phyloP scores from a whole-genome alignment of 2,329 filamentous ascomycete species.

The Amylocarpus encephaloides region DNA sequence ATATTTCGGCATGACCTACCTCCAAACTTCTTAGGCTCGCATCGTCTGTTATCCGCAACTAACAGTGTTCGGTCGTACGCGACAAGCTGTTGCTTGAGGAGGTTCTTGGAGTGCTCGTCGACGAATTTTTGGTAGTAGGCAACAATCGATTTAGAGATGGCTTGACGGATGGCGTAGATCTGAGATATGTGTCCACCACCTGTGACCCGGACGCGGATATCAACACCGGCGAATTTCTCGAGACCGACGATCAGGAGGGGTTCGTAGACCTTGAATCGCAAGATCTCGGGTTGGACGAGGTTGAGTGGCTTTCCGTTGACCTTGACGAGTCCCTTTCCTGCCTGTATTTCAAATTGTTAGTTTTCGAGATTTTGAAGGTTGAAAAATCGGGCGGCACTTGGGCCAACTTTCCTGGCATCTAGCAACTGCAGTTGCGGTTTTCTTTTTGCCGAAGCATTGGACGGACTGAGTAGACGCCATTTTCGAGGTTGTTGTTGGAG shows the following conservation, averaged over 20 bases:
- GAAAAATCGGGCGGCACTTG: background rate
- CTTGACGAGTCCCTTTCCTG: conserved; percentile 88
- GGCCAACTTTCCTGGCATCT: conserved; percentile 62
- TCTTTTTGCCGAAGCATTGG: conserved; percentile 99
- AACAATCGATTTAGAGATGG: conserved; percentile 94
- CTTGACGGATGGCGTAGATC: conserved; percentile 97
- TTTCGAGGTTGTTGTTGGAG: conserved; percentile 6
- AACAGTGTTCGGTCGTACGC: conserved; percentile 96
- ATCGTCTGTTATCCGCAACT: conserved; percentile 97
- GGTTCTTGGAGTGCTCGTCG: conserved; percentile 99
- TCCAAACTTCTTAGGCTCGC: conserved; percentile 93
- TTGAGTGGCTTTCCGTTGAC: conserved; percentile 95
- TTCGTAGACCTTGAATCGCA: conserved; percentile 99
- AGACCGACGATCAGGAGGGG: conserved; percentile 93
- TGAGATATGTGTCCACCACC: conserved; percentile 98
- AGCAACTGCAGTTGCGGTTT: conserved; percentile 67
- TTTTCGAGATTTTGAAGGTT: conserved; percentile 6
- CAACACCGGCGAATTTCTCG: conserved; percentile 94
- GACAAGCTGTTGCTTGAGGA: conserved; percentile 93
- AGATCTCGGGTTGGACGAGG: conserved; percentile 91
- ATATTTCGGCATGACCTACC: conserved; percentile 28
- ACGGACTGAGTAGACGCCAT: conserved; percentile 68
- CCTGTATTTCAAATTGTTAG: conserved; percentile 38
- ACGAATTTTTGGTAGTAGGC: conserved; percentile 99
- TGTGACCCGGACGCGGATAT: conserved; percentile 93